Conservation (phyloP, 352 stramenopile genomes). For the Phytophthora tentaculata region DNA sequence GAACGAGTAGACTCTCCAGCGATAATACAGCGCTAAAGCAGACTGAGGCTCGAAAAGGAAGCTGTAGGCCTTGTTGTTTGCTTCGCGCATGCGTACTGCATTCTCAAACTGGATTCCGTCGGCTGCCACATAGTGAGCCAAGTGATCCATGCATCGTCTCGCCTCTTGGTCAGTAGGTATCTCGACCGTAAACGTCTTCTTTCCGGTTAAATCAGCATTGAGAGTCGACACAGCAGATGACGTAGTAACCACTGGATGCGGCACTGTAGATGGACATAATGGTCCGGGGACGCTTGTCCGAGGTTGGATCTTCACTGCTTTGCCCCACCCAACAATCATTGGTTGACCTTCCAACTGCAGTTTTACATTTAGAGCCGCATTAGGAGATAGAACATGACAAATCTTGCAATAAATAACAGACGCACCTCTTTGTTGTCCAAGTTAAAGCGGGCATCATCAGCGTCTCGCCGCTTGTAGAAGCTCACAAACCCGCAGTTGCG, state of each 20-base stretch:
- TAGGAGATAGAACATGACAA: neutral
- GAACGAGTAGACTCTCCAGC: constrained; percentile 77
- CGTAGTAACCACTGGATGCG: constrained; percentile 10
- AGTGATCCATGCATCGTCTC: constrained; percentile 47
- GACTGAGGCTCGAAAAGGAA: constrained; percentile 64
- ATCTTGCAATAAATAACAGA: neutral
- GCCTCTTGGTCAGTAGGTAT: constrained; percentile 40
- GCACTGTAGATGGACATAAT: constrained; percentile 14
- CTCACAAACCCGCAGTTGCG: constrained; percentile 96
- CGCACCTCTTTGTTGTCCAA: constrained; percentile 78
- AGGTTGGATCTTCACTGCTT: constrained; percentile 79
- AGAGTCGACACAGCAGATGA: neutral
- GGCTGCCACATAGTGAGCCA: constrained; percentile 68
- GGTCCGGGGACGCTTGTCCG: constrained; percentile 18
- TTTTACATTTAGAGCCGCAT: constrained; percentile 5
- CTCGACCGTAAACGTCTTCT: constrained; percentile 44
- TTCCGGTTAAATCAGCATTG: constrained; percentile 6
- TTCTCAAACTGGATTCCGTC: constrained; percentile 78
- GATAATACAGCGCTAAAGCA: constrained; percentile 62
- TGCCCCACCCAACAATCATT: constrained; percentile 84
- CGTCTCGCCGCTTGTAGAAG: constrained; percentile 88
- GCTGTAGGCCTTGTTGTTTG: constrained; percentile 49
- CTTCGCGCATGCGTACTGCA: constrained; percentile 54
- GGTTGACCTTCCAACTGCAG: constrained; percentile 70
- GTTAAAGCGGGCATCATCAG: constrained; percentile 78